Evolutionary conservation across 1,139 yeast species (phyloP).

Genomic region (Suhomyces atakaporum): DNA sequence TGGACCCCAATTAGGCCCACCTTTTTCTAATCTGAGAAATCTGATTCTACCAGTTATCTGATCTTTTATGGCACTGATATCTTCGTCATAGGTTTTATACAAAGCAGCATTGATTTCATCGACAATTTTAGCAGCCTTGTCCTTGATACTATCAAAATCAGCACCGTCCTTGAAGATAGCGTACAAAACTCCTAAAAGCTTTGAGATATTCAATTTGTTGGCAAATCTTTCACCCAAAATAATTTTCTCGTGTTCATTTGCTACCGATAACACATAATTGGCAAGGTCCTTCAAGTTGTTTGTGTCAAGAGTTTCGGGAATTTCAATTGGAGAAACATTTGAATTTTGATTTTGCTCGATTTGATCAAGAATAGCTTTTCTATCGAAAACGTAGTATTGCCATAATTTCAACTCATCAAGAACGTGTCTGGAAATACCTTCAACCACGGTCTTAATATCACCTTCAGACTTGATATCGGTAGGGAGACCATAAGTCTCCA

Average conservation of each 20-base stretch:
- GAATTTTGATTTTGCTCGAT: conserved; percentile 31
- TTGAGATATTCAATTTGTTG: conserved; percentile 53
- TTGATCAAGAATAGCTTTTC: conserved; percentile 32
- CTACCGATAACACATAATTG: conserved; percentile 46
- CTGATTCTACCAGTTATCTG: conserved; percentile 76
- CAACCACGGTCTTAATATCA: conserved; percentile 63
- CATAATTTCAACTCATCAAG: conserved; percentile 69
- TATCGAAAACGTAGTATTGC: conserved; percentile 83
- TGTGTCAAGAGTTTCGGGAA: conserved; percentile 34
- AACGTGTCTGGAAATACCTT: conserved; percentile 69
- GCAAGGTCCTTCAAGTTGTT: conserved; percentile 48
- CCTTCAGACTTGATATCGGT: conserved; percentile 46
- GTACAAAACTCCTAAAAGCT: conserved; percentile 49
- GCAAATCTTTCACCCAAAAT: conserved; percentile 45
- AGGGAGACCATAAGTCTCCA: conserved; percentile 62
- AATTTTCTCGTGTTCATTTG: conserved; percentile 29
- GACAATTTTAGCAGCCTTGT: conserved; percentile 54
- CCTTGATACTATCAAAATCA: conserved; percentile 34
- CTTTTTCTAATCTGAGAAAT: conserved; percentile 70
- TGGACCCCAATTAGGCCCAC: conserved; percentile 77
- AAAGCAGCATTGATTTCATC: conserved; percentile 77
- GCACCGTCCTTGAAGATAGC: conserved; percentile 36
- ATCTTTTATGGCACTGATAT: conserved; percentile 58
- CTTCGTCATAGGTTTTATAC: conserved; percentile 77
- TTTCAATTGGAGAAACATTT: conserved; percentile 27